Evolutionary conservation across 2,329 filamentous ascomycete genomes (phyloP), one percentile per base, ranked within the genome.

Genomic region (Diaporthe eres): DNA sequence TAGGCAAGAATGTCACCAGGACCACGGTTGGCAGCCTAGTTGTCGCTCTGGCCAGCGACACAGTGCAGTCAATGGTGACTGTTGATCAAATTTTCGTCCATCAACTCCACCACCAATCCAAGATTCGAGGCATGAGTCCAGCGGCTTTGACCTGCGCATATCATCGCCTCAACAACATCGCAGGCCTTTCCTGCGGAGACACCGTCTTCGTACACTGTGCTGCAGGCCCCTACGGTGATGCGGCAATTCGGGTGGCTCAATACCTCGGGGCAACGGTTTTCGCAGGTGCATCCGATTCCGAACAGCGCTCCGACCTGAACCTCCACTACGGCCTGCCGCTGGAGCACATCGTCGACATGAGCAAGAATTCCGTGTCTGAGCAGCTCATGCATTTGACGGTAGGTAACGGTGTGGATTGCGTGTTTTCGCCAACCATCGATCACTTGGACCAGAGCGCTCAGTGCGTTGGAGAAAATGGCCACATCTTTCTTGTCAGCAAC

Each of bases 351-450:
- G 77, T 90, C 4, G 71, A 80, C 3, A 55, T 78, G 19, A 61
- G 47, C 8, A 49, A 70, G 10, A 63, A 76, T 19, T 13, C 63
- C 25, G 44, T 77, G 22, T 70, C 77, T 12, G 77, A 79, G 0
- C 71, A 78, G 4, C 77, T 88, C 47, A 78, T 82, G 37, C 76
- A 81, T 0, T 72, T 82, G 25, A 87, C 85, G 0, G 76, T 75
- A 19, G 75, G 78, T 1, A 72, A 75, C 3, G 84, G 84, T 15
- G 83, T 88, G 2, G 85, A 89, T 60, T 75, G 88, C 4, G 81
- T 89, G 2, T 88, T 88, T 71, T 87, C 88, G 77, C 82, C 88
- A 0, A 86, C 87, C 0, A 84, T 84, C 65, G 79, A 82, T 12
- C 78, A 84, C 49, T 71, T 83, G 5, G 81, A 83, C 3, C 74